These are phyloP conservation scores for Suhomyces yuchorum DNA, from an alignment of 1,139 yeast genomes.

Conservation along the genomic window DNA sequence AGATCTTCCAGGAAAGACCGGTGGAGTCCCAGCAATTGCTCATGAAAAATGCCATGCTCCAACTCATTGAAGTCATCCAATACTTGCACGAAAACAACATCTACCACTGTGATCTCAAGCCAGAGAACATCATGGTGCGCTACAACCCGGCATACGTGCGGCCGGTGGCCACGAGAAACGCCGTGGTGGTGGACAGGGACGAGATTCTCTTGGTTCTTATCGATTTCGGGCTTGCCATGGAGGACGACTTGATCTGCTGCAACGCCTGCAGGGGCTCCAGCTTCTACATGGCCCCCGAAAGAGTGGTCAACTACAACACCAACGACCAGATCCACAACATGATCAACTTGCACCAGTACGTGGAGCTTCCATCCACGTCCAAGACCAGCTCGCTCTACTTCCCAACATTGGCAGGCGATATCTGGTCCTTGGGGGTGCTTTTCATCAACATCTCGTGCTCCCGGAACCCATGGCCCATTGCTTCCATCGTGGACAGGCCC, in stretches of 20 bases:
- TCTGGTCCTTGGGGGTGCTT: conserved; percentile 87
- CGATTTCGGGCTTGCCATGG: conserved; percentile 85
- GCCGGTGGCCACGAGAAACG: conserved; percentile 3
- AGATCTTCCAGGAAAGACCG: conserved; percentile 46
- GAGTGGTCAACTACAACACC: conserved; percentile 54
- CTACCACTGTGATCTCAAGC: conserved; percentile 89
- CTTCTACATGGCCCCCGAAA: conserved; percentile 93
- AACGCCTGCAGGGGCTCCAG: conserved; percentile 85
- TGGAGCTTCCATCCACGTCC: conserved; percentile 13
- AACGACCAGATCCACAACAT: conserved; percentile 30
- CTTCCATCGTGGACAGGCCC: conserved; percentile 56
- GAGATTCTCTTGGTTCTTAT: conserved; percentile 67
- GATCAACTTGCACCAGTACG: conserved; percentile 33
- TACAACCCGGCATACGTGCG: conserved; percentile 35
- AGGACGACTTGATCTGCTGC: conserved; percentile 57
- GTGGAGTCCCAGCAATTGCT: conserved; percentile 40
- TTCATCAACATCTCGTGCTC: conserved; percentile 79
- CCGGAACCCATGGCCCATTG: conserved; percentile 90
- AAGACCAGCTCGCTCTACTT: conserved; percentile 36
- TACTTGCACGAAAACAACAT: conserved; percentile 69
- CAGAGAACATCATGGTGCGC: conserved; percentile 75
- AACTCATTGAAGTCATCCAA: conserved; percentile 69
- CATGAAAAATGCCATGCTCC: conserved; percentile 73
- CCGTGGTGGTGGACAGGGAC: conserved; percentile 43
- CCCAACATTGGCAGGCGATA: conserved; percentile 80